Conservation (phyloP, 176 grass and related monocot species). For the Aechmea fasciata region DNA sequence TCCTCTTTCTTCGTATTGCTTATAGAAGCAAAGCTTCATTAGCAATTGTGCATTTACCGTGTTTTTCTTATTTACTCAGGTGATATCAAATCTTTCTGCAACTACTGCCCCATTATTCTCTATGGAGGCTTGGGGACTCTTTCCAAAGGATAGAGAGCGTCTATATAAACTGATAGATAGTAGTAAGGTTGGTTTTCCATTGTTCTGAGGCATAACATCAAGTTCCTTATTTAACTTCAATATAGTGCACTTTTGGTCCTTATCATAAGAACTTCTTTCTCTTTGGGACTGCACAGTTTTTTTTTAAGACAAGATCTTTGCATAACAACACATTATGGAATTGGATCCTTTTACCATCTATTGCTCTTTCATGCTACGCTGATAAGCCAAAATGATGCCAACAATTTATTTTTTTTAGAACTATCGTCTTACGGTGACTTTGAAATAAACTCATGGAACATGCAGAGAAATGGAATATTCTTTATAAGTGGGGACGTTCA, state of each 20-base stretch:
- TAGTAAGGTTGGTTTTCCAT: conserved; percentile 55
- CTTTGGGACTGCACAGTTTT: not conserved
- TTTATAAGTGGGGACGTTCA: conserved; percentile 95
- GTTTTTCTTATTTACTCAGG: conserved; percentile 34
- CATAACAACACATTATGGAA: not conserved
- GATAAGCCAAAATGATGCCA: not conserved
- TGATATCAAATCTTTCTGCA: conserved; percentile 91
- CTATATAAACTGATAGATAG: conserved; percentile 73
- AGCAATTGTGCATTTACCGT: not conserved
- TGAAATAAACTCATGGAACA: not conserved
- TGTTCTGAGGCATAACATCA: not conserved
- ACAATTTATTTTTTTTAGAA: conserved; percentile 6
- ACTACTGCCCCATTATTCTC: conserved; percentile 60
- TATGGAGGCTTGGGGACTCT: conserved; percentile 72
- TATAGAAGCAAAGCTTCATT: not conserved
- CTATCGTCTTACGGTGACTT: not conserved
- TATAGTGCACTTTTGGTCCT: not conserved
- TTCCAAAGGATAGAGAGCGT: conserved; percentile 77
- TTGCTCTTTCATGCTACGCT: not conserved
- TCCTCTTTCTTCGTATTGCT: no score
- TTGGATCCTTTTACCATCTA: not conserved
- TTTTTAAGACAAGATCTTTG: not conserved
- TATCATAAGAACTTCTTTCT: not conserved
- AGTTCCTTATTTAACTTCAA: not conserved
- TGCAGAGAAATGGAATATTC: conserved; percentile 77